Base-by-base conservation (phyloP, 345 rosid species). In the Anastatica hierochuntica region DNA sequence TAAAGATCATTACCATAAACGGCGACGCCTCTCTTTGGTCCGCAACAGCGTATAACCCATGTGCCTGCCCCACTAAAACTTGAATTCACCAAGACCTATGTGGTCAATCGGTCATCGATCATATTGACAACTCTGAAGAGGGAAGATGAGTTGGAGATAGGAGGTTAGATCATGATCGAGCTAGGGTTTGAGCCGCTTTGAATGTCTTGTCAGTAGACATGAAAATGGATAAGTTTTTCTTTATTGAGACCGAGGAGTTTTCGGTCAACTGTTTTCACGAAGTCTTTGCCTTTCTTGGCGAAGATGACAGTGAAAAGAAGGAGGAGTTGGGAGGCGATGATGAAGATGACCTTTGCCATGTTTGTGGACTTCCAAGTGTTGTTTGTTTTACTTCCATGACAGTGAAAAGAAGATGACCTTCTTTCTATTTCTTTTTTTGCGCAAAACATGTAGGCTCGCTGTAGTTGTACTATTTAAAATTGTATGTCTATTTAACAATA, bases 141-240 rank as follows among this genome's bases (percentile, higher is more conserved):
- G 2, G 61, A 47, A 12, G n/a, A n/a, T n/a, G 81, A 35, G 59
- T 66, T 74, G 5, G 55, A 10, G 6, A 67, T 40, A 2, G 77
- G 71, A 3, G 50, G 64, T 43, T 51, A 59, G 9, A 76, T 46
- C 1, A 23, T 7, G 34, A 77, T 34, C 1, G 72, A 30, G 14
- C 66, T 65, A 1, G 82, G 76, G 27, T 75, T 68, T 0, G 43
- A 53, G 29, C 84, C 84, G 1, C 69, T 51, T 2, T 58, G 29
- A 19, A 76, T 64, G 56, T 79, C 88, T 11, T 81, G 88, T 78
- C 84, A 81, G 16, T 67, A 78, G 14, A 81, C n/a, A 4, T 62
- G 68, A 45, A 81, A 74, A 33, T 62, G 72, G 27, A 57, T 64
- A 20, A 64, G 68, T 70, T 76, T 79, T 49, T 81, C 80, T 47